Conservation (phyloP, 192 early-diverging fungal genomes). For the Coemansia sp. region DNA sequence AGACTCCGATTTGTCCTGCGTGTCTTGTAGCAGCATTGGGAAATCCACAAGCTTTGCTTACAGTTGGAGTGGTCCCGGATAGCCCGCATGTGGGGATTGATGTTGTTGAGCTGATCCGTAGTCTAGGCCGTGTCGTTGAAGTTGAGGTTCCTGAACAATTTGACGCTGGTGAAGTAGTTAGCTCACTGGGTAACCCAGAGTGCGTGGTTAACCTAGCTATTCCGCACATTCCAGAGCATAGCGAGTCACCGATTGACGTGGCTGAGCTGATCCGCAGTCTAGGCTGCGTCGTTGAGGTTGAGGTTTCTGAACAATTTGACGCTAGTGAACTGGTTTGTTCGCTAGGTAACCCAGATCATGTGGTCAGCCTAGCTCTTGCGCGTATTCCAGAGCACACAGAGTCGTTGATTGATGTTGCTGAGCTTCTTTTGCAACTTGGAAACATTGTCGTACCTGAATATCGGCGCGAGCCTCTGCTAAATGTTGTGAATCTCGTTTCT, state of each 20-base stretch:
- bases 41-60: neutral
- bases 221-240: neutral
- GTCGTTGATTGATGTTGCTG: neutral
- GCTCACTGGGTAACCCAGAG: constrained; percentile 8
- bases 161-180: constrained; percentile 2
- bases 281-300: neutral
- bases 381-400: neutral
- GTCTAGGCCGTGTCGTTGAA: neutral
- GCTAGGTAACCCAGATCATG: neutral
- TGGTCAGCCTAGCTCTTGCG: neutral
- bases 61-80: neutral
- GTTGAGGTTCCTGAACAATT: neutral
- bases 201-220: neutral
- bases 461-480: neutral
- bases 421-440: neutral
- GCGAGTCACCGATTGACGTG: neutral
- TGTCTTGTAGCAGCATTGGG: neutral
- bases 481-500: neutral
- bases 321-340: neutral
- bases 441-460: neutral
- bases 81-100: neutral
- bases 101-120: neutral
- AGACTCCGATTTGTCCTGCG: neutral
- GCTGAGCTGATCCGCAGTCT: constrained; percentile 2
- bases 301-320: neutral